Percentiles rank a stretch among this genome's conserved stretches.
Conservation (phyloP, 805 yeast genomes). For the Candida parachauliodes region DNA sequence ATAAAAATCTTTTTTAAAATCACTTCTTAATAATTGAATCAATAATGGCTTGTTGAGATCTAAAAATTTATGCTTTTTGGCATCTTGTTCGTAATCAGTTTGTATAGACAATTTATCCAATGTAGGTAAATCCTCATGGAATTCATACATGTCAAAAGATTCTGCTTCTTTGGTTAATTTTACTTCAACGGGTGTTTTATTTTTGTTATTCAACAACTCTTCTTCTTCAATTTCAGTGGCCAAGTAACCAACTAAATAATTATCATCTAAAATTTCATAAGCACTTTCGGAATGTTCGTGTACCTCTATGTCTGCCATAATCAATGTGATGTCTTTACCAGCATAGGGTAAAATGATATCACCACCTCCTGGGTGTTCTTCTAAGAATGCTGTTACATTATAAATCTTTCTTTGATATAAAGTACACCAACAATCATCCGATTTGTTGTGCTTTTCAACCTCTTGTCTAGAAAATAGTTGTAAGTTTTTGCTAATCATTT, state of each 20-base stretch:
- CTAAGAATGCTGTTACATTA: slow-evolving; percentile 70
- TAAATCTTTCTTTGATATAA: slow-evolving; percentile 77
- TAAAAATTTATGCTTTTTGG: slow-evolving; percentile 73
- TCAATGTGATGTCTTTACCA: slow-evolving; percentile 64
- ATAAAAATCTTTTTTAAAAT: slow-evolving; percentile 83
- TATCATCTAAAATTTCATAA: slow-evolving; percentile 80
- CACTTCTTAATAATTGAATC: slow-evolving; percentile 71
- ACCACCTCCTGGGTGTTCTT: slow-evolving; percentile 70
- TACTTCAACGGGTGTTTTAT: slow-evolving; percentile 58
- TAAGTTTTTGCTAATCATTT: slow-evolving; percentile 21
- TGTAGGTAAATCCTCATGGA: slow-evolving; percentile 64
- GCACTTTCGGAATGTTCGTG: slow-evolving; percentile 86
- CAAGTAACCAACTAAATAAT: slow-evolving; percentile 72
- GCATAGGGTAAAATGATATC: slow-evolving; percentile 56
- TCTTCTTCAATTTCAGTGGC: slow-evolving; percentile 79
- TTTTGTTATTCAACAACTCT: slow-evolving; percentile 60
- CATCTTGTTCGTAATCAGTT: slow-evolving; percentile 76
- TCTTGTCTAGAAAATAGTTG: slow-evolving; percentile 59
- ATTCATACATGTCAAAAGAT: slow-evolving; percentile 34
- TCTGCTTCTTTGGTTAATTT: slow-evolving; percentile 32
- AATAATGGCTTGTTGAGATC: slow-evolving; percentile 82
- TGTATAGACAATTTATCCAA: slow-evolving; percentile 69
- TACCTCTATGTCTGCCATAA: slow-evolving; percentile 66
- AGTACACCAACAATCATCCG: slow-evolving; percentile 74
- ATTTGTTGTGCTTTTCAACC: slow-evolving; percentile 50